Evolutionary conservation across 1,139 yeast genomes (phyloP).

Genomic region (Geotrichum candidum): DNA sequence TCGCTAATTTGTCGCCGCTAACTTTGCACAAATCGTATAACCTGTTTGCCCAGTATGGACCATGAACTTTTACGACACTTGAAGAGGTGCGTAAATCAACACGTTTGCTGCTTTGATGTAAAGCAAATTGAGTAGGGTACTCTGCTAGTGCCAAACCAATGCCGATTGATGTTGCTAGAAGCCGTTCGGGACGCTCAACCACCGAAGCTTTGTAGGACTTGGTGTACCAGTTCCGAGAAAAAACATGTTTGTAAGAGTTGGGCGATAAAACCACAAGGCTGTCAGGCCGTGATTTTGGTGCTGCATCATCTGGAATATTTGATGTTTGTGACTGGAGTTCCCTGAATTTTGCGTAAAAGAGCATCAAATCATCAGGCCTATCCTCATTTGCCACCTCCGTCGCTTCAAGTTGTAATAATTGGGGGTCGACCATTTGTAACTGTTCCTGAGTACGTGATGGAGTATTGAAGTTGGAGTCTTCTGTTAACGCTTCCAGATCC

Average conservation of each 20-base stretch:
- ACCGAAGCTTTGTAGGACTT: slow-evolving; percentile 62
- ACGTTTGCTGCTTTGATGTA: slow-evolving; percentile 46
- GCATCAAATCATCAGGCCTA: slow-evolving; percentile 1
- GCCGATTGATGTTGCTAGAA: slow-evolving; percentile 71
- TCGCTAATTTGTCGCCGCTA: slow-evolving; percentile 51
- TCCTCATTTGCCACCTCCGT: neutral
- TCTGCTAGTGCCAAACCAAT: slow-evolving; percentile 69
- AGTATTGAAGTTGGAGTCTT: neutral
- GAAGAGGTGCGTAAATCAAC: slow-evolving; percentile 44
- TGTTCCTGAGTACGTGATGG: neutral
- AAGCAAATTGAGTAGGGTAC: slow-evolving; percentile 55
- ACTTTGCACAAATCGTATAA: slow-evolving; percentile 55
- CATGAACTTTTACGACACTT: slow-evolving; percentile 73
- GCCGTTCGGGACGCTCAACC: slow-evolving; percentile 79
- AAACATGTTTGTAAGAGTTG: slow-evolving; percentile 48
- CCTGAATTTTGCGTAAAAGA: slow-evolving; percentile 3
- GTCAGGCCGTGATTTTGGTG: neutral
- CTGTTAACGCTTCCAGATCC: neutral
- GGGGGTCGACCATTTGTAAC: slow-evolving; percentile 4
- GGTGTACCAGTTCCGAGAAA: slow-evolving; percentile 72
- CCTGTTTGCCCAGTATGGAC: slow-evolving; percentile 62
- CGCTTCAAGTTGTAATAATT: neutral
- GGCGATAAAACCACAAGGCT: slow-evolving; percentile 32
- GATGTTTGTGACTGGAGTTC: neutral
- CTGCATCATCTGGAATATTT: neutral